Base-by-base conservation (phyloP, 1,139 yeast species). In the Debaryomyces fabryi region DNA sequence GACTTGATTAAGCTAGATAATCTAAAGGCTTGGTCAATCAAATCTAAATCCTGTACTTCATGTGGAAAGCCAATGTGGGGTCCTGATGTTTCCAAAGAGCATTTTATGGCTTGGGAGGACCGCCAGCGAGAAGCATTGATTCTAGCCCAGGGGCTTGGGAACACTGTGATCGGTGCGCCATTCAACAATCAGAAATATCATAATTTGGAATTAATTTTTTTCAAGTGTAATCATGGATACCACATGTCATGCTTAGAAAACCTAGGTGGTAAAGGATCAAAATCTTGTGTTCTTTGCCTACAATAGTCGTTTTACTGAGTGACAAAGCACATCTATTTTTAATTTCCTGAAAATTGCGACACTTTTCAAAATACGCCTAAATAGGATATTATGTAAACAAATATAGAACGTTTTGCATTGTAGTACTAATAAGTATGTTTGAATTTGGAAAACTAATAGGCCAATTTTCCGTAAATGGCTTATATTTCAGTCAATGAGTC, bases 41-140 rank as follows among this genome's bases (percentile, higher is more conserved):
- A 65, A 25, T 67, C 74, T 16, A 74, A 78, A 44, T 76, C 72
- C 42, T 89, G 96, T 64, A 85, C 86, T 45, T 81, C 85, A 0
- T 89, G 96, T 63, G 88, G 87, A 2, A 81, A 80, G 53, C 67
- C 68, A 29, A 66, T 88, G 35, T 82, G 88, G 79, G 96, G 96
- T 0, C 60, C 78, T 0, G 80, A 79, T 0, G 67, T 83, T 2
- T 68, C 73, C 34, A 71, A 74, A 2, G 67, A 65, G 9, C 65
- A 75, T 41, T 78, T 60, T 38, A 50, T 58, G 20, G 78, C 78
- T 3, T 83, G 87, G 88, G 85, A 81, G 58, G 68, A 65, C 35
- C 52, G 68, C 3, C 65, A 64, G 44, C 52, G 52, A 43, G 46
- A 53, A 24, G 48, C 51, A 43, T 35, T 59, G 6, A 46, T 52